These are phyloP conservation scores for Cornus kousa DNA, from an alignment of 148 eudicot species.

Conservation along the genomic window DNA sequence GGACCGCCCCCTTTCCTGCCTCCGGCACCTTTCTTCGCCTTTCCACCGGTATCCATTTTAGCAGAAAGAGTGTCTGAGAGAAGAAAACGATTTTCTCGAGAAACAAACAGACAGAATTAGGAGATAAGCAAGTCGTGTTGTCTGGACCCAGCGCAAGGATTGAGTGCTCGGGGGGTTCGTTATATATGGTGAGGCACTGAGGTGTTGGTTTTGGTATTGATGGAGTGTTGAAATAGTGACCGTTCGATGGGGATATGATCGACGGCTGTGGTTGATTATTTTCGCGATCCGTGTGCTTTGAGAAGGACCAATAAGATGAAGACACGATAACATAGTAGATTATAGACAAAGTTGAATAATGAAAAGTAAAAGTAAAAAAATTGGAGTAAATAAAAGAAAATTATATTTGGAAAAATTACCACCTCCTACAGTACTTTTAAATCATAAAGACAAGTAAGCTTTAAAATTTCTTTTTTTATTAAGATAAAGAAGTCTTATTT, in stretches of 20 bases:
- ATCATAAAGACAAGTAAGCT: too few relatives aligned
- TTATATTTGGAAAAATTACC: too few relatives aligned
- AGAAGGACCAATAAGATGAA: neutral
- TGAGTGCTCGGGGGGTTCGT: neutral
- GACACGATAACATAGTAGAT: too few relatives aligned
- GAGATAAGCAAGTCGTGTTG: neutral
- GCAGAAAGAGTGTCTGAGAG: neutral
- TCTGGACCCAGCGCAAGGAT: neutral
- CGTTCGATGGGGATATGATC: neutral
- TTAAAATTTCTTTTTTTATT: too few relatives aligned
- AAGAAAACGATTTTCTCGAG: neutral
- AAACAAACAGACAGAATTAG: neutral
- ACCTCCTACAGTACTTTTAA: too few relatives aligned
- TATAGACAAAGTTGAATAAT: too few relatives aligned
- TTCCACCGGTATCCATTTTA: neutral
- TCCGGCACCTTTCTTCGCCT: neutral
- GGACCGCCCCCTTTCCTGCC: conserved; percentile 2
- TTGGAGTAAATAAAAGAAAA: too few relatives aligned
- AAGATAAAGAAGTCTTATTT: too few relatives aligned
- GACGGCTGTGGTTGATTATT: neutral
- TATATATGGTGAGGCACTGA: neutral
- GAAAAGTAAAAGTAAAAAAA: too few relatives aligned
- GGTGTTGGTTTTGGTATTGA: neutral
- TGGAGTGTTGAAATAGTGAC: neutral
- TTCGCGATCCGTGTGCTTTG: neutral